Base-by-base conservation (phyloP, 768 basidiomycete genomes). In the Auriscalpium orientale region DNA sequence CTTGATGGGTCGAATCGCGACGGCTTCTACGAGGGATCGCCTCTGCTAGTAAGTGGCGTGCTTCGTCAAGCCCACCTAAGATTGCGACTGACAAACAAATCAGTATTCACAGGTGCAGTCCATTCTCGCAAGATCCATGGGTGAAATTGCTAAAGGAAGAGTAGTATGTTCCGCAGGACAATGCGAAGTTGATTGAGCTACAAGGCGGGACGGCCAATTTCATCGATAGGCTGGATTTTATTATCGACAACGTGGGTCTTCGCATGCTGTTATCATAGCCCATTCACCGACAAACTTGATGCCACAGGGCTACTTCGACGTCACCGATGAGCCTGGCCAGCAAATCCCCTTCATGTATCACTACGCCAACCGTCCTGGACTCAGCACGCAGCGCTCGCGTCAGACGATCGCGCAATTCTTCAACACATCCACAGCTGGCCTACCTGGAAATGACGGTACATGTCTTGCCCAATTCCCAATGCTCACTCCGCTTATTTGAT, bases 261-360 rank as follows among this genome's bases (percentile, higher is more conserved):
- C 28, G 20, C 10, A n/a, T 20, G 20, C 8, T 48, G 2, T 47
- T 18, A 22, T 33, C 8, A 40, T 21, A n/a, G 28, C 9, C 38
- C 4, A 36, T 18, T 21, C 12, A 4, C 46, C 28, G 40, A 33
- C 10, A 48, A 13, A 12, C 9, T 50, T 20, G 28, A 5, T 44
- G 5, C 46, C 28, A 16, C 50, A 84, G 77, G 71, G 72, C 43
- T 85, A 82, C 66, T 84, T 84, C 58, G 83, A 84, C 56, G 71
- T 75, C 0, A 83, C 82, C 9, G 75, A 85, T 62, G 84, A 85
- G 61, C 83, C 83, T 0, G 83, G 82, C 3, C 81, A 83, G 60
- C 82, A 84, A 60, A 84, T 85, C 61, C 83, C 83, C 1, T 83
- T 77, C 66, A 84, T 84, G 83, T 84, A 84, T 61, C 83, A 85